phyloP scores from a whole-genome alignment of 306 rosid genomes.

The Prunus dulcis region DNA sequence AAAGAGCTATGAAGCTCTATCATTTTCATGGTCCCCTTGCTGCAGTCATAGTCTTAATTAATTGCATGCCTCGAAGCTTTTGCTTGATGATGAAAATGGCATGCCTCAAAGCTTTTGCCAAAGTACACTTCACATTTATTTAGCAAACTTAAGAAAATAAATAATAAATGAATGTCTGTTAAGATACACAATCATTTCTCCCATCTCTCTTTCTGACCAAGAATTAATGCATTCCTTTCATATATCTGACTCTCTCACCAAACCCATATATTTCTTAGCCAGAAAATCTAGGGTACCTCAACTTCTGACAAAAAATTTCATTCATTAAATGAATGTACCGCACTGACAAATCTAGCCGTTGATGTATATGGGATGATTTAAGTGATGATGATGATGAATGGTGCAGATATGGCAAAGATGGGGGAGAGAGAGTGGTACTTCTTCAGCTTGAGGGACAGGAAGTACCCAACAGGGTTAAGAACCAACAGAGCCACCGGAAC shows the following conservation, averaged over 20 bases:
- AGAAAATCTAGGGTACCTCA: background rate
- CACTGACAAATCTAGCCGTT: background rate
- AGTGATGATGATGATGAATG: background rate
- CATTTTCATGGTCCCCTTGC: too few species aligned
- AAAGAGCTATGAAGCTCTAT: too few species aligned
- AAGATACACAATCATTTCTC: background rate
- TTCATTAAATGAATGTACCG: too few species aligned
- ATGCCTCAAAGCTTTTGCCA: too few species aligned
- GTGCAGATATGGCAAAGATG: slow-evolving; percentile 66
- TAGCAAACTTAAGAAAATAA: background rate
- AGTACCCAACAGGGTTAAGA: slow-evolving; percentile 75
- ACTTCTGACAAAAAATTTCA: too few species aligned
- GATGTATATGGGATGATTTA: background rate
- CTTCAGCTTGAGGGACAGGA: slow-evolving; percentile 73
- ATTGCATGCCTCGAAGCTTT: too few species aligned
- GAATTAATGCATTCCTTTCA: background rate
- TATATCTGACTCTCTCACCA: background rate
- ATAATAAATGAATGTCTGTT: background rate
- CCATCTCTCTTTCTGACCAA: background rate
- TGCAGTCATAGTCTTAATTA: too few species aligned
- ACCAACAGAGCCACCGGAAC: slow-evolving; percentile 76
- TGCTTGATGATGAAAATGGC: too few species aligned
- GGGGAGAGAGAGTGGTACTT: slow-evolving; percentile 82
- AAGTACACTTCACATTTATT: too few species aligned
- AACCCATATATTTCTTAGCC: too few species aligned